phyloP scores from a whole-genome alignment of 2,329 filamentous ascomycete species.

The Tolypocladium capitatum region DNA sequence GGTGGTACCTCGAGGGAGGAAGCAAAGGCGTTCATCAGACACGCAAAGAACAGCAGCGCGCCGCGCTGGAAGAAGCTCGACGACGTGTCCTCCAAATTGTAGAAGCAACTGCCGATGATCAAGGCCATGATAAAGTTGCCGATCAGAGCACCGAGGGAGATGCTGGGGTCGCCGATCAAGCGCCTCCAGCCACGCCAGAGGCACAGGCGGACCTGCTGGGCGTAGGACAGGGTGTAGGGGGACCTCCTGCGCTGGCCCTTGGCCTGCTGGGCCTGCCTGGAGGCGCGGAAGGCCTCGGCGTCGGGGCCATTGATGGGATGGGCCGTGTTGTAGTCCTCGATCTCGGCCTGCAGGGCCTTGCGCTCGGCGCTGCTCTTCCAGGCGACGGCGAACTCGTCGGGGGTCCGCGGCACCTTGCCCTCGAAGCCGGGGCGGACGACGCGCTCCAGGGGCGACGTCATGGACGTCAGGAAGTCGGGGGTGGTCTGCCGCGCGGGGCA shows the following conservation, averaged over 20 bases:
- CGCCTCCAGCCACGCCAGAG: constrained; percentile 69
- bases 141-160: constrained; percentile 55
- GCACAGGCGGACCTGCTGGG: constrained; percentile 66
- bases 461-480: constrained; percentile 59
- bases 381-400: constrained; percentile 45
- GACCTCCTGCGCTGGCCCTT: constrained; percentile 51
- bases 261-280: constrained; percentile 40
- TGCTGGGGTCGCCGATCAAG: constrained; percentile 60
- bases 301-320: constrained; percentile 44
- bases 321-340: constrained; percentile 38
- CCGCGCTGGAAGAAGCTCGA: constrained; percentile 66
- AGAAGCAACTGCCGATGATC: constrained; percentile 72
- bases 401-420: constrained; percentile 41
- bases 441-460: constrained; percentile 48
- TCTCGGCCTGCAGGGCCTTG: constrained; percentile 36
- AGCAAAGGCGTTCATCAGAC: constrained; percentile 74
- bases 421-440: constrained; percentile 42
- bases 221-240: constrained; percentile 69
- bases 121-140: constrained; percentile 66
- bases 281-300: constrained; percentile 42
- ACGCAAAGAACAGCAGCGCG: constrained; percentile 74
- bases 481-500: constrained; percentile 55
- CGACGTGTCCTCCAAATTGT: constrained; percentile 53
- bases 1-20: constrained; percentile 54
- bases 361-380: constrained; percentile 45